Evolutionary conservation across 208 protist genomes (phyloP).

Genomic region (Trypanosomatidae sp.): DNA sequence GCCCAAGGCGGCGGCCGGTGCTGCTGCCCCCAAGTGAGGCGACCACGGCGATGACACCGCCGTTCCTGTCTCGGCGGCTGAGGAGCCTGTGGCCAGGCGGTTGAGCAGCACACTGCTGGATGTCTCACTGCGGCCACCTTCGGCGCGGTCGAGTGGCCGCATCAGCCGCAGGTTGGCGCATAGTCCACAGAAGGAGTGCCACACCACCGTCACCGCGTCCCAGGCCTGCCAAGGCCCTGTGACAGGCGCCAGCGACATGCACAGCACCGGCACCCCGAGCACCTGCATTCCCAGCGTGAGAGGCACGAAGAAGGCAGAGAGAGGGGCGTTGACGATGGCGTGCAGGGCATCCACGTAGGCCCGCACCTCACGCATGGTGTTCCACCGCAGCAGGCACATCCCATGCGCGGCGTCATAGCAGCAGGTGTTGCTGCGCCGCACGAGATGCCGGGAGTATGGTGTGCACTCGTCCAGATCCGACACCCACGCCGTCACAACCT

Average conservation of each 20-base stretch:
- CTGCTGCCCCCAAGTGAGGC: no score
- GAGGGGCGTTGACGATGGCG: constrained; percentile 46
- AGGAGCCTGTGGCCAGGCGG: no score
- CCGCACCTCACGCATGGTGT: constrained; percentile 36
- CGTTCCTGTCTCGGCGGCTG: no score
- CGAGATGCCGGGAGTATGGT: constrained; percentile 19
- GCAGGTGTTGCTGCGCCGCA: constrained; percentile 37
- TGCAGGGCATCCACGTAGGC: constrained; percentile 45
- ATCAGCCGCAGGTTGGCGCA: constrained; percentile 43
- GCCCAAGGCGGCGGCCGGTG: no score
- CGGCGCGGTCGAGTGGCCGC: constrained; percentile 29
- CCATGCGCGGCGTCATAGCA: constrained; percentile 41
- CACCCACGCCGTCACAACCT: constrained; percentile 41
- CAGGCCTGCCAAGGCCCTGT: constrained; percentile 40
- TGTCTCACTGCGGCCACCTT: no score
- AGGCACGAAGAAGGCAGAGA: constrained; percentile 40
- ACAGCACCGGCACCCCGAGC: constrained; percentile 41
- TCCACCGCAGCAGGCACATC: constrained; percentile 47
- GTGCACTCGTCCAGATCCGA: constrained; percentile 33
- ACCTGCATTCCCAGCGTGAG: constrained; percentile 52
- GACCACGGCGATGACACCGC: no score
- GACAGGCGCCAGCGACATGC: constrained; percentile 43
- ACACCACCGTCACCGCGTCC: constrained; percentile 34
- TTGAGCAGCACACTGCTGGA: no score
- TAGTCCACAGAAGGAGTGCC: constrained; percentile 39